Base-by-base conservation (phyloP, 2,329 filamentous ascomycete species). In the Epichloe glyceriae region DNA sequence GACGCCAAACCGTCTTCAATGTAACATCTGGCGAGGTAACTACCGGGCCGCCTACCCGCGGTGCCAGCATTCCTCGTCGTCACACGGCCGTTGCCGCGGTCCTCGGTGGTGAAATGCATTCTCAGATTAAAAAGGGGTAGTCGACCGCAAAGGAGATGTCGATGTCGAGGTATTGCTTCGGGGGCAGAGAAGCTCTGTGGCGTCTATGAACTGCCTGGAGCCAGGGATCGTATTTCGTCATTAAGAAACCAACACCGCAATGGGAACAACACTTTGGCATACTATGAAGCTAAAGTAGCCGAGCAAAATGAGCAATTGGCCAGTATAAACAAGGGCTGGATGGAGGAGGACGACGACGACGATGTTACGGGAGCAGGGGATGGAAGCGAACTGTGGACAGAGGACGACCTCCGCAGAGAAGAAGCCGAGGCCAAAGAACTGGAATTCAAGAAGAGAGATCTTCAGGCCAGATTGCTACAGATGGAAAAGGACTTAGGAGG, bases 11-110 rank as follows among this genome's bases (percentile, higher is more conserved):
- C 10, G 78, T 84, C 49, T 84, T 84, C 68, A 83, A 82, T 55
- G 80, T 83, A 46, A 70, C 79, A 1, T 78, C 72, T 0, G 80
- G 78, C 56, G 78, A 83, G 59, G 78, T 83, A 22, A 82, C 78
- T 0, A 77, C 79, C 1, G 77, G 72, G 8, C 72, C 61, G 56
- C 73, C 75, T 52, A 62, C 74, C 70, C 59, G 56, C 10, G 62
- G 60, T 49, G 58, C 69, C 55, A 74, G 72, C 57, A 75, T 73
- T 55, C 82, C 80, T 42, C 80, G 79, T 57, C 77, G 81, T 53
- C 86, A 84, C 68, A 94, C 88, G 2, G 90, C 90, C 10, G 90
- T 97, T 2, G 87, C 90, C 3, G 88, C 89, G 7, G 89, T 97
- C 0, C 70, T 97, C 8, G 93, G 93, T 5, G 84, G 83, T 0